These are phyloP conservation scores for Apiotrichum laibachii DNA, from an alignment of 1,284 basidiomycete species.

Conservation along the genomic window DNA sequence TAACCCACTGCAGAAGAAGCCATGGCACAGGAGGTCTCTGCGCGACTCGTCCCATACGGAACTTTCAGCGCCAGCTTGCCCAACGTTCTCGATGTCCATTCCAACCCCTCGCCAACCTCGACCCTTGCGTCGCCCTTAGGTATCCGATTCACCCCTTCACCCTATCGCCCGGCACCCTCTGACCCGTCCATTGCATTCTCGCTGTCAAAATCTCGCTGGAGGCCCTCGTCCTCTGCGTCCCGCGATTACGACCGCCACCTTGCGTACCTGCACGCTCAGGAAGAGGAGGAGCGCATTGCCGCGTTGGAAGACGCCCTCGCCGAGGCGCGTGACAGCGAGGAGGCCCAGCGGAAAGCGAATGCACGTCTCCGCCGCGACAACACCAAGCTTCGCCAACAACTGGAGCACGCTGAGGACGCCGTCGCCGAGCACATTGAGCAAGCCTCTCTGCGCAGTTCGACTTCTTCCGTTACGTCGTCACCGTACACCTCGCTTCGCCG, in stretches of 20 bases:
- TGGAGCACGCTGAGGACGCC: slow-evolving; percentile 29
- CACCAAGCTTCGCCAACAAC: slow-evolving; percentile 35
- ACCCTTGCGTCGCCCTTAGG: neutral
- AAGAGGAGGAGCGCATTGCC: slow-evolving; percentile 33
- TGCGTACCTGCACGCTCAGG: slow-evolving; percentile 18
- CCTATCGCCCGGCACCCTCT: neutral
- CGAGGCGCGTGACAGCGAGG: slow-evolving; percentile 41
- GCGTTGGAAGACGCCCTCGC: slow-evolving; percentile 36
- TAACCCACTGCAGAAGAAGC: neutral
- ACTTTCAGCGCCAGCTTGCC: neutral
- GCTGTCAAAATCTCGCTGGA: neutral
- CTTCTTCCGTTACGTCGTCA: neutral
- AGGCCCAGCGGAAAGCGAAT: slow-evolving; percentile 35
- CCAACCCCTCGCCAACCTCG: neutral
- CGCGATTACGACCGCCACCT: neutral
- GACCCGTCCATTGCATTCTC: neutral
- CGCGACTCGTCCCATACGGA: slow-evolving; percentile 4
- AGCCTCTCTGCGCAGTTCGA: neutral
- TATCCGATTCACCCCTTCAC: neutral
- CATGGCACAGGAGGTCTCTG: slow-evolving; percentile 2
- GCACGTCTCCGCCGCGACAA: slow-evolving; percentile 37
- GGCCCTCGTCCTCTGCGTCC: neutral
- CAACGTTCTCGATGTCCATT: neutral
- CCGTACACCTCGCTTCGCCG: neutral
- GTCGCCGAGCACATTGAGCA: slow-evolving; percentile 13